These are phyloP conservation scores for Lipomyces mesembrius DNA, from an alignment of 805 yeast species.

Conservation along the genomic window DNA sequence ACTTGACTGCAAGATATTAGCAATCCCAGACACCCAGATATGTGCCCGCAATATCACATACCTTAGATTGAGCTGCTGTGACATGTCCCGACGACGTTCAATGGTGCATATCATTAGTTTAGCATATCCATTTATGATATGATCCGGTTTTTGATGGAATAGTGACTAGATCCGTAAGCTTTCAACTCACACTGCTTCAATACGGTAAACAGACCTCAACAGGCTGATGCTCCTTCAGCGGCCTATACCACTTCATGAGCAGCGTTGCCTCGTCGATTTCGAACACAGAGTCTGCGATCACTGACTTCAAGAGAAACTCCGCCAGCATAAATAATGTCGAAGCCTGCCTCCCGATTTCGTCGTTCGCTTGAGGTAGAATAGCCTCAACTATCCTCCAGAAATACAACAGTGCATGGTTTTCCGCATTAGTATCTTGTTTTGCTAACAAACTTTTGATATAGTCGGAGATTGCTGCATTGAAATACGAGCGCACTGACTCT, in stretches of 20 bases:
- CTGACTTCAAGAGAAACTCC: constrained; percentile 9
- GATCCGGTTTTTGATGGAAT: constrained; percentile 3
- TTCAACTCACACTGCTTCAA: neutral
- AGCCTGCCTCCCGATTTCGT: neutral
- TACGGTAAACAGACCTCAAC: constrained; percentile 9
- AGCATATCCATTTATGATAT: constrained; percentile 19
- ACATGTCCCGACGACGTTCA: constrained; percentile 10
- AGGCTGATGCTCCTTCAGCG: constrained; percentile 2
- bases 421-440: neutral
- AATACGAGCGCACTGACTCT: constrained; percentile 16
- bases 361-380: constrained; percentile 15
- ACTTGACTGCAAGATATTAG: neutral
- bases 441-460: constrained; percentile 6
- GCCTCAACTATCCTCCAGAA: constrained; percentile 19
- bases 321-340: constrained; percentile 19
- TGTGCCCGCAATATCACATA: neutral
- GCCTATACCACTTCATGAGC: constrained; percentile 5
- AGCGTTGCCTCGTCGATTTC: constrained; percentile 15
- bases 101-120: constrained; percentile 16
- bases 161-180: constrained; percentile 12
- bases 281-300: constrained; percentile 2
- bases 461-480: constrained; percentile 10
- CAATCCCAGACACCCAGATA: neutral
- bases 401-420: constrained; percentile 6
- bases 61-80: neutral